Conservation (phyloP, 371 early-diverging fungal species). For the Apophysomyces ossiformis region DNA sequence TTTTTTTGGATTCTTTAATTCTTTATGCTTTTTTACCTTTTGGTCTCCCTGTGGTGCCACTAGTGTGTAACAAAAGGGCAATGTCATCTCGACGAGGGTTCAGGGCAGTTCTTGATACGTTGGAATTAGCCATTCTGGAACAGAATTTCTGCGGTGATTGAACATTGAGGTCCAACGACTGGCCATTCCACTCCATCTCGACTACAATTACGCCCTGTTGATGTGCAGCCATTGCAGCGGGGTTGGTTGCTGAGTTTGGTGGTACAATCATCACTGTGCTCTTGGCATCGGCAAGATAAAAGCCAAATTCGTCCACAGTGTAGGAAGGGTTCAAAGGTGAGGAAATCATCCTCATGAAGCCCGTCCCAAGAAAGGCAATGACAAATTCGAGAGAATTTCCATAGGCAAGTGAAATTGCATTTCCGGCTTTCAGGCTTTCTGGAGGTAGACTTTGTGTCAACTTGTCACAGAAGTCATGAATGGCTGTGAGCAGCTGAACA, state of each 20-base stretch:
- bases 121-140: background rate
- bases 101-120: constrained; percentile 15
- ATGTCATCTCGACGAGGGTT: constrained; percentile 59
- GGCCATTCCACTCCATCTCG: constrained; percentile 59
- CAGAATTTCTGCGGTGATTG: constrained; percentile 16
- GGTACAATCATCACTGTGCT: constrained; percentile 71
- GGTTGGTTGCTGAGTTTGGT: constrained; percentile 46
- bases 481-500: constrained; percentile 34
- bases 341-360: constrained; percentile 66
- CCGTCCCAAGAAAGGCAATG: constrained; percentile 71
- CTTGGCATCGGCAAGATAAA: constrained; percentile 78
- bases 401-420: constrained; percentile 70
- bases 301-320: constrained; percentile 75
- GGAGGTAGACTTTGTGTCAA: constrained; percentile 36
- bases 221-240: constrained; percentile 67
- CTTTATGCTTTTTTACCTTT: constrained; percentile 58
- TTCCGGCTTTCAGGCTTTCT: constrained; percentile 52
- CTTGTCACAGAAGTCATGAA: constrained; percentile 43
- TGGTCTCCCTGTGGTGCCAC: constrained; percentile 88
- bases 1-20: background rate
- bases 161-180: constrained; percentile 30
- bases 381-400: constrained; percentile 76
- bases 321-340: constrained; percentile 83
- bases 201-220: constrained; percentile 59
- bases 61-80: constrained; percentile 96